Percentiles rank a stretch among this genome's conserved stretches.
Conservation (phyloP, 2,329 filamentous ascomycete genomes). For the Penicillium hesseltinei region DNA sequence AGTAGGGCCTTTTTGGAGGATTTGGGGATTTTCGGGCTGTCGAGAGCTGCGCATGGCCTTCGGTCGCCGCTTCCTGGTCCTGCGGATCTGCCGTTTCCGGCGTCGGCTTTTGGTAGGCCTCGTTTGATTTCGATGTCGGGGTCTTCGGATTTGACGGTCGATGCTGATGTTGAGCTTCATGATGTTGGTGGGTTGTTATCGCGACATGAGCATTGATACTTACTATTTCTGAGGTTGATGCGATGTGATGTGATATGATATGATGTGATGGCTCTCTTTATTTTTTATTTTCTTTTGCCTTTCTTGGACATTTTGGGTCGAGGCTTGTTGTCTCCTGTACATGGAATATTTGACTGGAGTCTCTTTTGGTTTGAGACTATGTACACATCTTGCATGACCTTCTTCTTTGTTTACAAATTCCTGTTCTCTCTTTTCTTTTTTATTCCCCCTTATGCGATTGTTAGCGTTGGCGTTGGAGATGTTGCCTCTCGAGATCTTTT, state of each 20-base stretch:
- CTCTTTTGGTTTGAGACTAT: background rate
- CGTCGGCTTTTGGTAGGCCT: background rate
- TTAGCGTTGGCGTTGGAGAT: slow-evolving; percentile 17
- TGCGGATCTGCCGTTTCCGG: background rate
- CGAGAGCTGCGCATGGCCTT: background rate
- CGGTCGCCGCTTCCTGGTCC: background rate
- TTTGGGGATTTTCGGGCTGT: slow-evolving; percentile 27
- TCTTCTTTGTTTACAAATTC: background rate
- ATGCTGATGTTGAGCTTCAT: slow-evolving; percentile 37
- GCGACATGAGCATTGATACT: background rate
- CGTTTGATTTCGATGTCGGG: background rate
- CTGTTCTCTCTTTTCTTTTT: background rate
- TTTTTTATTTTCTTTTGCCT: background rate
- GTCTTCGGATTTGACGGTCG: slow-evolving; percentile 21
- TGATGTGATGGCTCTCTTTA: background rate
- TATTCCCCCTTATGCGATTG: slow-evolving; percentile 10
- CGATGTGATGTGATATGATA: background rate
- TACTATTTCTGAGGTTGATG: background rate
- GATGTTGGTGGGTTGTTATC: slow-evolving; percentile 46
- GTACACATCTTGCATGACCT: background rate
- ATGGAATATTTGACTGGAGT: background rate
- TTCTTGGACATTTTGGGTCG: background rate
- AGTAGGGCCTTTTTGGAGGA: slow-evolving; percentile 37
- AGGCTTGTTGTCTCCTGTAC: background rate
- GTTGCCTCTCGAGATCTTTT: background rate